A percentile compares a stretch with the other conserved stretches of the same genome.
phyloP scores from a whole-genome alignment of 1,139 yeast genomes.

The Pichia norvegensis region DNA sequence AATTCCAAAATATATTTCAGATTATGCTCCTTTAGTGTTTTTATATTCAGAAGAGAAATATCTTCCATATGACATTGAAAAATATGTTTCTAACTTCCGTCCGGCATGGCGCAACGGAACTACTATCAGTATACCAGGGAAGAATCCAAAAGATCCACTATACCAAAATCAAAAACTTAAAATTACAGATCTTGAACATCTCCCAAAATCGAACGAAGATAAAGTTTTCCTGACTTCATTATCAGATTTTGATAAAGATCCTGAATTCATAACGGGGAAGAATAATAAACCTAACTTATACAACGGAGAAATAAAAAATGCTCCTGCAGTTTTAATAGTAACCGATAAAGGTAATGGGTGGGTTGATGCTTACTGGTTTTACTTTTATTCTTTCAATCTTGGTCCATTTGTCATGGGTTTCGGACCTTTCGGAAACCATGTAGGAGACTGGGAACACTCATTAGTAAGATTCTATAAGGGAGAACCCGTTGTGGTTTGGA shows the following conservation, averaged over 20 bases:
- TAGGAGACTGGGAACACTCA: conserved; percentile 98
- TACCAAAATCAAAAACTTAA: conserved; percentile 23
- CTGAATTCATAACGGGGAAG: conserved; percentile 80
- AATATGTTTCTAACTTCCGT: conserved; percentile 59
- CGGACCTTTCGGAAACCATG: conserved; percentile 95
- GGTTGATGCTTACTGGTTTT: conserved; percentile 94
- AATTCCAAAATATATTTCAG: conserved; percentile 68
- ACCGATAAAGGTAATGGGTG: conserved; percentile 92
- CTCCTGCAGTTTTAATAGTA: conserved; percentile 75
- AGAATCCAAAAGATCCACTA: conserved; percentile 13
- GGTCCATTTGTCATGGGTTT: conserved; percentile 97
- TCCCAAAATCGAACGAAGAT: conserved; percentile 19
- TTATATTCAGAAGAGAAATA: conserved; percentile 84
- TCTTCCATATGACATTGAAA: conserved; percentile 71
- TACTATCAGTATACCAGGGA: conserved; percentile 31
- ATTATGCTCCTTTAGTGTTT: conserved; percentile 74
- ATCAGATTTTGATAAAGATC: conserved; percentile 65
- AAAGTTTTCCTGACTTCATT: conserved; percentile 53
- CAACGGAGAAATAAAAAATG: conserved; percentile 62
- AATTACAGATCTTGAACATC: conserved; percentile 34
- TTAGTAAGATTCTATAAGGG: conserved; percentile 78
- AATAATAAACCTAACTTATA: conserved; percentile 60
- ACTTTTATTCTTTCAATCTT: conserved; percentile 84
- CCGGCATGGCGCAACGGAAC: conserved; percentile 44
- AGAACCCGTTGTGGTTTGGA: conserved; percentile 85